Conservation (phyloP, 1,284 basidiomycete species). For the Tetrapyrgos nigripes region DNA sequence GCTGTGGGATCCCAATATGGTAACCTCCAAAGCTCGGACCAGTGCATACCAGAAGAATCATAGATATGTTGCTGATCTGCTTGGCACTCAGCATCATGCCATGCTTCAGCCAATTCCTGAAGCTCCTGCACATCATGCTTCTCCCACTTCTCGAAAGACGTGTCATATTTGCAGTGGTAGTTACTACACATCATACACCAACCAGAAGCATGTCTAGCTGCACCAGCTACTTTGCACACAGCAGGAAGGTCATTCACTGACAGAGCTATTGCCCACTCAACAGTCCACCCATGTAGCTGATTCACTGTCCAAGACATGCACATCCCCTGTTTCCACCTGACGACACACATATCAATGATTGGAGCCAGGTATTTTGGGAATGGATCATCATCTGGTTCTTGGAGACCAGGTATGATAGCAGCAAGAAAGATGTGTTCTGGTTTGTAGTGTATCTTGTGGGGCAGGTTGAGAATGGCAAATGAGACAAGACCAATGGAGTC, state of each 20-base stretch:
- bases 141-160: conserved; percentile 24
- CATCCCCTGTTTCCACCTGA: conserved; percentile 21
- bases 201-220: not conserved
- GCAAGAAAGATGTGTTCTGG: conserved; percentile 37
- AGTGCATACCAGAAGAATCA: conserved; percentile 26
- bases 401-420: conserved; percentile 34
- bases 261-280: conserved; percentile 8
- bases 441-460: conserved; percentile 27
- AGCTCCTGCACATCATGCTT: conserved; percentile 30
- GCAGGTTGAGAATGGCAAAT: conserved; percentile 4
- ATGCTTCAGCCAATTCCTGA: conserved; percentile 22
- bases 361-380: conserved; percentile 22
- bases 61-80: conserved; percentile 24
- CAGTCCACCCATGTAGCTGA: not conserved
- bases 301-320: conserved; percentile 10
- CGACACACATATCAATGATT: conserved; percentile 22
- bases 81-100: conserved; percentile 25
- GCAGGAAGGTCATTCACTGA: conserved; percentile 18
- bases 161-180: not conserved
- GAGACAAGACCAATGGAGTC: conserved; percentile 15
- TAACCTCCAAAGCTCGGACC: conserved; percentile 29
- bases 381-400: conserved; percentile 15
- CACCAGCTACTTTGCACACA: conserved; percentile 15
- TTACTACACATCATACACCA: conserved; percentile 2
- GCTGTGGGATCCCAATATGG: conserved; percentile 40